phyloP scores from a whole-genome alignment of 2,329 filamentous ascomycete genomes.

The Teratosphaeria viscida region DNA sequence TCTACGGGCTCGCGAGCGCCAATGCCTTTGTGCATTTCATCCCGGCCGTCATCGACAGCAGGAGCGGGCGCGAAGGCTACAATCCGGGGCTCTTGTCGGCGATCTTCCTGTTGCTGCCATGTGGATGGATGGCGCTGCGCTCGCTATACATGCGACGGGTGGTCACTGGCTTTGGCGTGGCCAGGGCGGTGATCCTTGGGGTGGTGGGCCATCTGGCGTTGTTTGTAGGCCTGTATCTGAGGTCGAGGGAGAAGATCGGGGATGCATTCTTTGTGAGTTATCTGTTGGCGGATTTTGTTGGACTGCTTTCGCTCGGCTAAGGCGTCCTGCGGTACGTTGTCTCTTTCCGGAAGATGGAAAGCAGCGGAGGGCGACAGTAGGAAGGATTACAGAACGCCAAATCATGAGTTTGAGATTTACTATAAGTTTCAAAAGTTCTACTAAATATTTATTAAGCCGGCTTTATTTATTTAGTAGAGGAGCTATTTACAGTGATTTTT shows the following conservation, averaged over 20 bases:
- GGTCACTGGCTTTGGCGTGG: background rate
- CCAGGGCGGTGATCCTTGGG: background rate
- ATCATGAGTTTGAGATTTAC: background rate
- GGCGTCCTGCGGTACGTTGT: background rate
- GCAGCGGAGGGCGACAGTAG: too few species aligned
- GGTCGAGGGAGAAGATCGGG: background rate
- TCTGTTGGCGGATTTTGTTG: background rate
- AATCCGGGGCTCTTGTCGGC: background rate
- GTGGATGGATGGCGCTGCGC: background rate
- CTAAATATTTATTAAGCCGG: too few species aligned
- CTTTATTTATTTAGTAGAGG: background rate
- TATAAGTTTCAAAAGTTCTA: too few species aligned
- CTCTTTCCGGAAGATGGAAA: background rate
- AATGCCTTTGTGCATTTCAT: background rate
- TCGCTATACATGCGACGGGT: background rate
- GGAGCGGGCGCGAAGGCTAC: background rate
- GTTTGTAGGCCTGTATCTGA: background rate
- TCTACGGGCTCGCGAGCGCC: background rate
- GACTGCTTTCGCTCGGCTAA: background rate
- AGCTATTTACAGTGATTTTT: background rate
- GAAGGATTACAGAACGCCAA: background rate
- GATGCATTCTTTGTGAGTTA: background rate
- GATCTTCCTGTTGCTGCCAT: background rate
- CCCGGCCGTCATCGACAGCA: background rate
- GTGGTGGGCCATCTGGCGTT: background rate